phyloP scores from a whole-genome alignment of 2,329 filamentous ascomycete genomes.

The Pleoardoris graminearum region DNA sequence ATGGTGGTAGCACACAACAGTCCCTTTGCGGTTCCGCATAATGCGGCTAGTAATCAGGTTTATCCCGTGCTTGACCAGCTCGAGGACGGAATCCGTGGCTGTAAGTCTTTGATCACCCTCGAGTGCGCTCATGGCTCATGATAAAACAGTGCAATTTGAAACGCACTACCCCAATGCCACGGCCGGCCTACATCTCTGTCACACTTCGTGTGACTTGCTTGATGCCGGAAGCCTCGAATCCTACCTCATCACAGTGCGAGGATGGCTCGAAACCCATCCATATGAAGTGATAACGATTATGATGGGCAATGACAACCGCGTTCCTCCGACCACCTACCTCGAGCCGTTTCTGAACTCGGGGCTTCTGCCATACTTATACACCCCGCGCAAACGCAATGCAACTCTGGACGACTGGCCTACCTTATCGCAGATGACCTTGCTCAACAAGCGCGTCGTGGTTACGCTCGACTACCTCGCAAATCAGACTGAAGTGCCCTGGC shows the following conservation, averaged over 20 bases:
- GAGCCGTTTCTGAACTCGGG: slow-evolving; percentile 72
- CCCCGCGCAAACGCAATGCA: slow-evolving; percentile 72
- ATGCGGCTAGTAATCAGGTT: slow-evolving; percentile 40
- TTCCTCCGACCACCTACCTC: slow-evolving; percentile 65
- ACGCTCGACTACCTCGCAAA: slow-evolving; percentile 60
- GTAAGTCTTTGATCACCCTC: slow-evolving; percentile 21
- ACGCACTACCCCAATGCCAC: slow-evolving; percentile 60
- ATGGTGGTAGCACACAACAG: slow-evolving; percentile 45
- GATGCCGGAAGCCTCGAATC: slow-evolving; percentile 76
- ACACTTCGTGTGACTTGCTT: slow-evolving; percentile 79
- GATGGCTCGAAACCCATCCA: slow-evolving; percentile 76
- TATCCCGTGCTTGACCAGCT: slow-evolving; percentile 35
- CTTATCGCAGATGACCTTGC: slow-evolving; percentile 60
- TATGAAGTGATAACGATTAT: slow-evolving; percentile 88
- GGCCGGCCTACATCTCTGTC: slow-evolving; percentile 70
- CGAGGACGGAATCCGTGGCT: slow-evolving; percentile 41
- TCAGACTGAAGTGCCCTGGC: slow-evolving; percentile 76
- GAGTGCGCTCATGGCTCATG: background rate
- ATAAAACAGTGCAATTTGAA: slow-evolving; percentile 60
- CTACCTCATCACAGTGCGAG: slow-evolving; percentile 69
- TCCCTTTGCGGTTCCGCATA: slow-evolving; percentile 34
- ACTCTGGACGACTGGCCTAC: slow-evolving; percentile 79
- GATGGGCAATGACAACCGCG: slow-evolving; percentile 77
- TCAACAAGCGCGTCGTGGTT: slow-evolving; percentile 37
- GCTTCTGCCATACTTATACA: slow-evolving; percentile 72